Conservation (phyloP, 305 asterid species). For the Rubia tinctorum region DNA sequence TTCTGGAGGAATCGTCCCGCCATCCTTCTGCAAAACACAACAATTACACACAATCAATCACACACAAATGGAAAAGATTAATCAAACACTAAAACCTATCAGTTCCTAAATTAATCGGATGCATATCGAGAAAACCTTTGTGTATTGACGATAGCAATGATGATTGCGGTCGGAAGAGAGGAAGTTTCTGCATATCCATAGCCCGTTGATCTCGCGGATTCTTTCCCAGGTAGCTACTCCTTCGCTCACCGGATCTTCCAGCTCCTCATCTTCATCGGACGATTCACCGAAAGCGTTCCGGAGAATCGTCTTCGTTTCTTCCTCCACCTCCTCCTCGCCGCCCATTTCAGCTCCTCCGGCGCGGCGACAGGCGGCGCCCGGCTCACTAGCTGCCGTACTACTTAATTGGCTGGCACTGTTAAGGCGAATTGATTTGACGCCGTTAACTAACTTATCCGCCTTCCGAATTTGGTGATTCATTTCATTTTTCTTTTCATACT, state of each 20-base stretch:
- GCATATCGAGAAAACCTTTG: constrained; percentile 33
- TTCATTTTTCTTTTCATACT: neutral
- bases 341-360: neutral
- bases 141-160: constrained; percentile 55
- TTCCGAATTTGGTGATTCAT: neutral
- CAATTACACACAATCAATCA: neutral
- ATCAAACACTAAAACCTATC: neutral
- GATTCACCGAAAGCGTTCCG: constrained; percentile 78
- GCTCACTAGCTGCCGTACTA: neutral
- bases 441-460: neutral
- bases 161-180: constrained; percentile 55
- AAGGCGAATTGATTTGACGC: neutral
- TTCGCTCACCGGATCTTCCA: constrained; percentile 27
- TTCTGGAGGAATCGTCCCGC: constrained; percentile 50
- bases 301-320: constrained; percentile 30
- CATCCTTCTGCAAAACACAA: constrained; percentile 72
- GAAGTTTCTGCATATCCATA: constrained; percentile 66
- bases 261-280: constrained; percentile 21
- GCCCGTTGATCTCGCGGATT: constrained; percentile 60
- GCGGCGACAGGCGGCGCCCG: neutral
- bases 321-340: neutral
- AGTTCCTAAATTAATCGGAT: neutral
- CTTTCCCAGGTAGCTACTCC: constrained; percentile 57
- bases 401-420: neutral
- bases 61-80: neutral